Evolutionary conservation across 495 filamentous ascomycete genomes (phyloP).

Genomic region (Durotheca rogersii): DNA sequence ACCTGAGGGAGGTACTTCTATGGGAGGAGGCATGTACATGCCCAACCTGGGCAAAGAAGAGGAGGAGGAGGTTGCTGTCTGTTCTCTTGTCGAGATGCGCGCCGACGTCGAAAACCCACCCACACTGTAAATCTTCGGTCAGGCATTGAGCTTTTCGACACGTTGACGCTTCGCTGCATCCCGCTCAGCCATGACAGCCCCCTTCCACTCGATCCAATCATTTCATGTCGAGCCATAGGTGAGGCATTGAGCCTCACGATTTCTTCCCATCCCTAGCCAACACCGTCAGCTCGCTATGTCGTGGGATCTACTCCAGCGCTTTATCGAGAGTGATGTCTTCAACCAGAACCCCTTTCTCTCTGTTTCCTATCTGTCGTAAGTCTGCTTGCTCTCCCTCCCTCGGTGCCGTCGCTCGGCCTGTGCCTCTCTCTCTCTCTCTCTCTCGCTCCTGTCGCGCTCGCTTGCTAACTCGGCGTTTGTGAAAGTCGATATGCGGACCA

Average conservation of each 20-base stretch:
- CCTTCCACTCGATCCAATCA: constrained; percentile 16
- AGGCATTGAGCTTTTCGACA: constrained; percentile 12
- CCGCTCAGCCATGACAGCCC: constrained; percentile 30
- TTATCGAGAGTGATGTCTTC: constrained; percentile 81
- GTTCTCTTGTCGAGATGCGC: constrained; percentile 7
- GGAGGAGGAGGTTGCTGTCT: not conserved
- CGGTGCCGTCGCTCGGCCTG: too few relatives aligned
- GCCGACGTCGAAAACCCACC: constrained; percentile 21
- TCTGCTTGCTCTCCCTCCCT: too few relatives aligned
- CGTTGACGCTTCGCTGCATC: constrained; percentile 17
- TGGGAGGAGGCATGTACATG: not conserved
- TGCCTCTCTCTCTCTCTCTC: constrained; percentile 25
- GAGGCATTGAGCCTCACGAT: constrained; percentile 33
- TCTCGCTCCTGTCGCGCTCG: not conserved
- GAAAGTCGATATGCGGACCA: constrained; percentile 74
- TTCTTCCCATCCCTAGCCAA: constrained; percentile 15
- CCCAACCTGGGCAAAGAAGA: too few relatives aligned
- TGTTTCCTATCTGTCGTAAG: constrained; percentile 76
- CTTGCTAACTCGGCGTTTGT: constrained; percentile 26
- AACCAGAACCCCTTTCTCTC: constrained; percentile 77
- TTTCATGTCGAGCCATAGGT: constrained; percentile 35
- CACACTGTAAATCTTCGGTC: constrained; percentile 17
- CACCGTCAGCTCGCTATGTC: constrained; percentile 42
- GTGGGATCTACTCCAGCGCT: constrained; percentile 69
- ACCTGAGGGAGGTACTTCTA: too few relatives aligned